Evolutionary conservation across 495 filamentous ascomycete species (phyloP).

Genomic region (Hyaloscypha bicolor): DNA sequence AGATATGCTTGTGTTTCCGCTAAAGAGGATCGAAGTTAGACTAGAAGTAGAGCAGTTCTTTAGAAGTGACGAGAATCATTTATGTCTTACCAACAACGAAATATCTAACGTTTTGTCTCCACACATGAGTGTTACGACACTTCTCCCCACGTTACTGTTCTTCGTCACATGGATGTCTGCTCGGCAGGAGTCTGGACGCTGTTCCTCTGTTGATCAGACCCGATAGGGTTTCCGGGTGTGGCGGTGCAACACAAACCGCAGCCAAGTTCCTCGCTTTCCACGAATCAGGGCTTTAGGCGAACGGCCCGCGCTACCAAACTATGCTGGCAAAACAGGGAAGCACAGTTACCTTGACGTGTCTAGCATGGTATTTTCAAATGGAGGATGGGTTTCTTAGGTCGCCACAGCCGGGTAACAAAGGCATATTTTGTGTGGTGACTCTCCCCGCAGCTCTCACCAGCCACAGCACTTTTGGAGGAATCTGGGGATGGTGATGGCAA

Average conservation of each 20-base stretch:
- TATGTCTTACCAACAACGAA: not conserved
- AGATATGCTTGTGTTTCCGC: no score
- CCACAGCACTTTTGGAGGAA: constrained; percentile 6
- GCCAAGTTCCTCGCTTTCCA: not conserved
- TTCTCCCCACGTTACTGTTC: not conserved
- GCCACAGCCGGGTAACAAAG: constrained; percentile 11
- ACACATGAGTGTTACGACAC: no score
- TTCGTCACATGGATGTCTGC: not conserved
- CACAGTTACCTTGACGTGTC: constrained; percentile 9
- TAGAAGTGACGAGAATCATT: no score
- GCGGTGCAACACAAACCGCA: not conserved
- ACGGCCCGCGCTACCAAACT: not conserved
- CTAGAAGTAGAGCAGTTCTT: no score
- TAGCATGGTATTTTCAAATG: not conserved
- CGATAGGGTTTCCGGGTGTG: not conserved
- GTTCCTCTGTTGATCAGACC: not conserved
- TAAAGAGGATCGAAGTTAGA: no score
- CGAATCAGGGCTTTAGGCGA: not conserved
- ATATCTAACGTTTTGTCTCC: not conserved
- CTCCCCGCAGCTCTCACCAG: constrained; percentile 10
- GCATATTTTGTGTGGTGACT: constrained; percentile 1
- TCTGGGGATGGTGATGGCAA: constrained; percentile 1
- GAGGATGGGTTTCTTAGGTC: constrained; percentile 2
- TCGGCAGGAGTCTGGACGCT: not conserved
- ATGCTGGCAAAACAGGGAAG: constrained; percentile 26